Evolutionary conservation across 345 rosid genomes (phyloP).

Genomic region (Eucalyptus caleyi): DNA sequence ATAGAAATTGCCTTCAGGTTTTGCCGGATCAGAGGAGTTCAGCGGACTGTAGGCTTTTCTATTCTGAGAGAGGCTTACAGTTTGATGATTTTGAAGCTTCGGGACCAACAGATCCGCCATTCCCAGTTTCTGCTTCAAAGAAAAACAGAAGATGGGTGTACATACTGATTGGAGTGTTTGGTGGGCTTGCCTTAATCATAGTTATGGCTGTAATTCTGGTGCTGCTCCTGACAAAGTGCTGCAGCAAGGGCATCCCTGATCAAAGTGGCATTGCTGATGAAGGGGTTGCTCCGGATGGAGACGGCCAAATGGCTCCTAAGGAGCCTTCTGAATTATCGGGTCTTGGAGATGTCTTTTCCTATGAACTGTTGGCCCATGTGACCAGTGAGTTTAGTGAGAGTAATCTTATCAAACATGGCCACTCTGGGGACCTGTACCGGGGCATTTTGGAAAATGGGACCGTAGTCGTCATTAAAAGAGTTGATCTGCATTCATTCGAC

Average conservation of each 20-base stretch:
- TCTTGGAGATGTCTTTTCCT: slow-evolving; percentile 51
- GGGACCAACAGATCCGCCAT: slow-evolving; percentile 10
- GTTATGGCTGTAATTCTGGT: slow-evolving; percentile 24
- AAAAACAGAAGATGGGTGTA: slow-evolving; percentile 24
- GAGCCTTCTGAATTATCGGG: slow-evolving; percentile 29
- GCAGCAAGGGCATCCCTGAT: slow-evolving; percentile 5
- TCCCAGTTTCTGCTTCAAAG: background rate
- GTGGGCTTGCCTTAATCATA: slow-evolving; percentile 33
- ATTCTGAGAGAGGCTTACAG: slow-evolving; percentile 22
- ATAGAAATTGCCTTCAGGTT: slow-evolving; percentile 42
- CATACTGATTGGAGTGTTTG: slow-evolving; percentile 31
- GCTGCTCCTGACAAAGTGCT: slow-evolving; percentile 14
- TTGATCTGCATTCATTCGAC: slow-evolving; percentile 30
- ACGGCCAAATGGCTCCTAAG: slow-evolving; percentile 18
- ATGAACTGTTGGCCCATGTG: slow-evolving; percentile 45
- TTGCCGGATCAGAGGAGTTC: slow-evolving; percentile 34
- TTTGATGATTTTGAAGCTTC: slow-evolving; percentile 33
- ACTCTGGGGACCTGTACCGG: slow-evolving; percentile 71
- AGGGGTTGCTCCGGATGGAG: slow-evolving; percentile 55
- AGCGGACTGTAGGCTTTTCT: slow-evolving; percentile 36
- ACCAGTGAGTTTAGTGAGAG: slow-evolving; percentile 48
- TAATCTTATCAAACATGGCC: slow-evolving; percentile 72
- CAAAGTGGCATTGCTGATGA: slow-evolving; percentile 32
- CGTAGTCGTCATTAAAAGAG: slow-evolving; percentile 52
- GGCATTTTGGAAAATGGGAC: slow-evolving; percentile 52